A percentile compares a stretch with the other conserved stretches of the same genome.
These are phyloP conservation scores for Dendrobium officinale DNA, from an alignment of 106 monocot genomes.

Conservation along the genomic window DNA sequence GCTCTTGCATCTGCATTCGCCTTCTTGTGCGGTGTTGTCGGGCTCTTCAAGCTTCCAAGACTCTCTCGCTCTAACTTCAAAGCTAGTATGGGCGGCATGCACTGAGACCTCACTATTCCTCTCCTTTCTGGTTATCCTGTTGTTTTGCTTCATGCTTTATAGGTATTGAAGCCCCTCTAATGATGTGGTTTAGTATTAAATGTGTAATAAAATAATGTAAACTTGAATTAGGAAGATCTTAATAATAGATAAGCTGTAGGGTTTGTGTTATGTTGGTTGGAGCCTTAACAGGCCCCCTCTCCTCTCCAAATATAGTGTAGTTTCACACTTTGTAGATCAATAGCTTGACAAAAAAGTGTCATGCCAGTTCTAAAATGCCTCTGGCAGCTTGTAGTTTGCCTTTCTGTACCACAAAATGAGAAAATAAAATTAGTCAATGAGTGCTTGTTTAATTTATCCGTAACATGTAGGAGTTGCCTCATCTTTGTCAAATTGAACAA, in stretches of 20 bases:
- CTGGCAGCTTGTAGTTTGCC: no score
- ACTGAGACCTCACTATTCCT: slow-evolving; percentile 18
- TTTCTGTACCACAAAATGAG: no score
- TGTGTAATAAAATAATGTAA: not conserved
- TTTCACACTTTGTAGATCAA: not conserved
- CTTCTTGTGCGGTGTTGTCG: slow-evolving; percentile 33
- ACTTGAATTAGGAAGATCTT: not conserved
- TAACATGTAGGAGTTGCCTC: no score
- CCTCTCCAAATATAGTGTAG: not conserved
- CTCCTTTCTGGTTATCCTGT: not conserved
- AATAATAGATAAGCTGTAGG: not conserved
- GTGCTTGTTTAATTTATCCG: no score
- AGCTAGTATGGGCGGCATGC: slow-evolving; percentile 26
- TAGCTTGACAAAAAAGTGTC: not conserved
- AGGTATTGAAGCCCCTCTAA: not conserved
- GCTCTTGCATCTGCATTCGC: slow-evolving; percentile 52
- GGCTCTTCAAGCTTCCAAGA: slow-evolving; percentile 46
- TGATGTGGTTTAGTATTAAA: not conserved
- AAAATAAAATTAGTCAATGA: no score
- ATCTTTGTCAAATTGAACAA: no score
- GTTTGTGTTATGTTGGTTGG: not conserved
- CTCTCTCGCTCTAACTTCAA: slow-evolving; percentile 32
- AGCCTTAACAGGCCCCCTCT: not conserved
- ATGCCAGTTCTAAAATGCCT: no score
- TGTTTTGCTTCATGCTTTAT: not conserved